Evolutionary conservation across 306 rosid species (phyloP), one percentile per base, ranked within the genome.

Genomic region (Calophaca sinica): DNA sequence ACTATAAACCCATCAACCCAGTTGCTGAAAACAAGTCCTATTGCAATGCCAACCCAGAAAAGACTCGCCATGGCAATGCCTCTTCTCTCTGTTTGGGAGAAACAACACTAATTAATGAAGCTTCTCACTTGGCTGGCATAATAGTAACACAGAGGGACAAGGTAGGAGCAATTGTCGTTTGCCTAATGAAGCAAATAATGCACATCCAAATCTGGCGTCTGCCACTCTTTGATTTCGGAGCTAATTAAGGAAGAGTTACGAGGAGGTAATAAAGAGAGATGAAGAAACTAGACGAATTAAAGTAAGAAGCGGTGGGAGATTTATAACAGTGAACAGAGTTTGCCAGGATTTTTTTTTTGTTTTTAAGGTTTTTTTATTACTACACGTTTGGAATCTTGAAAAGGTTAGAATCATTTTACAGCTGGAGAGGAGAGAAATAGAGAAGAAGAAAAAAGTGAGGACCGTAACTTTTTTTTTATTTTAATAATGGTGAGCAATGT

Each of bases 1-100:
- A 70, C 83, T 49, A 3, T 79, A 76, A 75, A 85, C 53, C 86
- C 96, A 83, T 70, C 49, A 62, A 72, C 93, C 85, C 84, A 84
- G 53, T 80, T 84, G 82, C 82, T 63, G 46, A 72, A 79, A 83
- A 75, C 66, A 48, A 86, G 75, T 80, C 31, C 52, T 55, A 86
- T 12, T 5, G 70, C 75, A 82, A 89, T 77, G 74, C 77, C 74
- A 70, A 86, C 75, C 86, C 82, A 83, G 36, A 75, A 80, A 70
- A 72, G 77, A 57, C 81, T 87, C 73, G 20, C 65, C 96, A 83
- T 87, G 80, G 14, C 53, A 90, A 81, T 85, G 26, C 75, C 70
- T 48, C 45, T 58, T 11, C 49, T 63, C 59, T 9, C 73, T 72
- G 39, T 11, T 6, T 59, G 68, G 26, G 59, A 74, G 36, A 39